phyloP scores from a whole-genome alignment of 2,329 filamentous ascomycete genomes.

The Ophiostoma sp. region DNA sequence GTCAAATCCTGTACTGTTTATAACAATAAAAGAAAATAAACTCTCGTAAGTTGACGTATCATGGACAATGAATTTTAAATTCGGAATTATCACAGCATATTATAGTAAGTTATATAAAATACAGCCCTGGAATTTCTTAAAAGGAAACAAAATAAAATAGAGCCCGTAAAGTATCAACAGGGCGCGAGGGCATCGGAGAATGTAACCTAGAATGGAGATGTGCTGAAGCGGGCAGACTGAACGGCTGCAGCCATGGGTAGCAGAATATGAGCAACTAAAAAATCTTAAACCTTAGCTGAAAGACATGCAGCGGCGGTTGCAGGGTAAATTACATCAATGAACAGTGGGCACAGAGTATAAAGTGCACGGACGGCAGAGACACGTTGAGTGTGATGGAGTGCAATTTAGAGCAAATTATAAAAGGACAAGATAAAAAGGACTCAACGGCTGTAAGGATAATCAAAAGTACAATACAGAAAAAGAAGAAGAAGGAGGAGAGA shows the following conservation, averaged over 20 bases:
- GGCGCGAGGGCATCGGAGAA: not conserved
- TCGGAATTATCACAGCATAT: not conserved
- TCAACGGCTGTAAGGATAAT: not conserved
- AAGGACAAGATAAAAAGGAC: not conserved
- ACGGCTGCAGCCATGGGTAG: not conserved
- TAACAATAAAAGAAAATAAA: not conserved
- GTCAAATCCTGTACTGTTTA: not conserved
- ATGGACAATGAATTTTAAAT: not conserved
- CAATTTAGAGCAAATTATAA: not conserved
- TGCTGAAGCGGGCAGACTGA: not conserved
- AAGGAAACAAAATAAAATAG: no score
- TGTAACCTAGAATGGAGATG: conserved; percentile 3
- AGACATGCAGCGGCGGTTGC: not conserved
- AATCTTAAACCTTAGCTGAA: not conserved
- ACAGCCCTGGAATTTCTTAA: no score
- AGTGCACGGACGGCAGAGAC: not conserved
- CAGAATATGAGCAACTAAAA: not conserved
- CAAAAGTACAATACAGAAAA: not conserved
- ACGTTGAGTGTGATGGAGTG: not conserved
- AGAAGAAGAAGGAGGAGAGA: not conserved
- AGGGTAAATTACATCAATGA: not conserved
- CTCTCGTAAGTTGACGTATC: not conserved
- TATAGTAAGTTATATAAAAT: not conserved
- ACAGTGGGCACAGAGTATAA: not conserved
- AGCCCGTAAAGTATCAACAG: not conserved